Base-by-base conservation (phyloP, 2,329 filamentous ascomycete genomes). In the Claviceps maximensis region DNA sequence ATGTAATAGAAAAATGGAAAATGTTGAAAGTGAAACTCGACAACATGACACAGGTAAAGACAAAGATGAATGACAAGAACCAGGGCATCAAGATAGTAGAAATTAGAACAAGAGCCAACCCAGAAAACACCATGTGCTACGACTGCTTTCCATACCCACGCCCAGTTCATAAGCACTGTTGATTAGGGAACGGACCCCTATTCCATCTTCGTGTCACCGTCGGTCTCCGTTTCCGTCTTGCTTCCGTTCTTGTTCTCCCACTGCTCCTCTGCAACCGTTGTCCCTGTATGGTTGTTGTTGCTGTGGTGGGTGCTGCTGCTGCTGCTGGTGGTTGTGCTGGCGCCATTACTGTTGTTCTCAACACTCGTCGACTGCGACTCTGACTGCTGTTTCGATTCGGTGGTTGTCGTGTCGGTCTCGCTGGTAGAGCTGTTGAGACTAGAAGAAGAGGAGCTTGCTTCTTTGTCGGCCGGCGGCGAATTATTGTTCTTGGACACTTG, bases 401-500 rank as follows among this genome's bases (percentile, higher is more conserved):
- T 41, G 33, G 55, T 33, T 38, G 53, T 21, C 44, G 50, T 42
- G 55, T 57, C 52, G 57, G 60, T 54, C 54, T 57, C 59, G 52
- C 55, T 55, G 46, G 36, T 6, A 44, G 53, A 49, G 2, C 55
- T 49, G 19, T 47, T 31, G 46, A 59, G 58, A 52, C 57, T 57
- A 31, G 44, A 17, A 25, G 38, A 19, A 19, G 44, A 40, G 23
- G 38, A 38, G 29, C n/a, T 53, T 29, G 55, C 46, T 52, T 56
- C 13, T 60, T 56, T 52, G 6, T 61, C 63, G 59, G 57, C 57
- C 51, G 64, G 60, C 42, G 61, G 61, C 54, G 60, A 59, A 46
- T 60, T 64, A 46, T 60, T 64, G 47, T 59, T 65, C 72, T 87
- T 90, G 65, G 81, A 79, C 56, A 93, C 86, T 72, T 95, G 89